Evolutionary conservation across 2,329 filamentous ascomycete species (phyloP), one percentile per base, ranked within the genome.

Genomic region (Pseudocercospora cruenta): DNA sequence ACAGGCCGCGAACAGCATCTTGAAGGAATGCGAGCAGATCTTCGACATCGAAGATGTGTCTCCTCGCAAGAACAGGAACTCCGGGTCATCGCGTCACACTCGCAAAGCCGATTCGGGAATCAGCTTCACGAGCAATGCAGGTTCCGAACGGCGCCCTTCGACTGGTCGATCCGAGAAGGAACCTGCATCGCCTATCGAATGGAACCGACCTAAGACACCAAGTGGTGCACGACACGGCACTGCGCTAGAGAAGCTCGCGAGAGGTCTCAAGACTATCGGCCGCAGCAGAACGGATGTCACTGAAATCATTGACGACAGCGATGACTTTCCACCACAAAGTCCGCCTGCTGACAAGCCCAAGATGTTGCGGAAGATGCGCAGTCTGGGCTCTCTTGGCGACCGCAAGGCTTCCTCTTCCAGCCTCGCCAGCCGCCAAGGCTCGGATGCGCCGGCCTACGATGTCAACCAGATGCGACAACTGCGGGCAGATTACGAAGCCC

Each of bases 31-130:
- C 72, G 72, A 78, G 22, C 79, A 83, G 58, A 81, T 88, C 58
- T 81, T 76, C 55, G 80, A 81, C 47, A 79, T 80, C 4, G 74
- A 80, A 36, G 79, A 78, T 67, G 73, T 80, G 54, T 68, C 73
- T 24, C 69, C 69, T 19, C 64, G 62, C 22, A 70, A 66, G 60
- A 66, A 70, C 45, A 54, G 66, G 8, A 62, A 70, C 19, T 63
- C 67, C 0, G 65, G 63, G 3, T 53, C 61, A n/a, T 65, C 57
- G 22, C 78, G 80, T 62, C 84, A 83, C 71, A 79, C 80, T 43
- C 83, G 86, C 72, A 89, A 88, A 77, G 85, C 84, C 22, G 88
- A 90, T 74, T 90, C 88, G 2, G 88, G 87, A 21, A 84, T 89
- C 65, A 88, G 86, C 76, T 88, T 89, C 71, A 81, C 80, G 58